phyloP scores from a whole-genome alignment of 768 basidiomycete genomes.

The Cystobasidiopsis lactophilus region DNA sequence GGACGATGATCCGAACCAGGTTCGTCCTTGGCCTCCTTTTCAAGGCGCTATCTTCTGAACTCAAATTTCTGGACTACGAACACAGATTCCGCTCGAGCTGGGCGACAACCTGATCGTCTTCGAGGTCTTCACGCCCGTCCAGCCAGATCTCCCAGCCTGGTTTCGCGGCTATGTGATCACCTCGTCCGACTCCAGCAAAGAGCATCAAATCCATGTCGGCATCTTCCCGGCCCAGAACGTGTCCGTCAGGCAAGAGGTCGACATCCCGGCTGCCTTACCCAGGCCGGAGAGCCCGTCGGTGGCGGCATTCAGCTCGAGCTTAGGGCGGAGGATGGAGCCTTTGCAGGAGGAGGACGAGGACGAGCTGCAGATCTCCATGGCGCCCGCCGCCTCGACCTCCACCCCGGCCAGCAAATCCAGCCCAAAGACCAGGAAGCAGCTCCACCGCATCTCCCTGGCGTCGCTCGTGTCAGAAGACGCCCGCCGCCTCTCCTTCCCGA shows the following conservation, averaged over 20 bases:
- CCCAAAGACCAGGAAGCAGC: too few species aligned
- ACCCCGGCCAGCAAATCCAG: background rate
- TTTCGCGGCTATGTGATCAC: conserved; percentile 60
- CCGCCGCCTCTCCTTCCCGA: background rate
- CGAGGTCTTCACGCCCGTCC: conserved; percentile 39
- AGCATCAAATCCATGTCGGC: conserved; percentile 18
- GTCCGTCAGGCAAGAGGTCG: conserved; percentile 17
- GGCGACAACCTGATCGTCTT: conserved; percentile 96
- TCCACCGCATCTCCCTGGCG: background rate
- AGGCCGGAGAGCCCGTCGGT: background rate
- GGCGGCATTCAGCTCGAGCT: background rate
- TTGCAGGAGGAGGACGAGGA: conserved; percentile 20
- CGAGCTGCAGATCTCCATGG: background rate
- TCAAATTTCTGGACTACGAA: too few species aligned
- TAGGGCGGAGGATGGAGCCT: conserved; percentile 11
- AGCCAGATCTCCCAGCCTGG: too few species aligned
- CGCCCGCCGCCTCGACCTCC: background rate
- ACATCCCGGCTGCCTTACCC: conserved; percentile 15
- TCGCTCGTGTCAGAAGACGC: background rate
- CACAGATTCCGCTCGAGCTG: conserved; percentile 44
- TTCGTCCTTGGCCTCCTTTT: too few species aligned
- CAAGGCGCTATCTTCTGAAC: too few species aligned
- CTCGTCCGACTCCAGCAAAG: conserved; percentile 13
- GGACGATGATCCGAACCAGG: too few species aligned
- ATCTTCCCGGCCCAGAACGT: conserved; percentile 21